phyloP scores from a whole-genome alignment of 2,329 filamentous ascomycete genomes.

The Ciborinia camelliae region DNA sequence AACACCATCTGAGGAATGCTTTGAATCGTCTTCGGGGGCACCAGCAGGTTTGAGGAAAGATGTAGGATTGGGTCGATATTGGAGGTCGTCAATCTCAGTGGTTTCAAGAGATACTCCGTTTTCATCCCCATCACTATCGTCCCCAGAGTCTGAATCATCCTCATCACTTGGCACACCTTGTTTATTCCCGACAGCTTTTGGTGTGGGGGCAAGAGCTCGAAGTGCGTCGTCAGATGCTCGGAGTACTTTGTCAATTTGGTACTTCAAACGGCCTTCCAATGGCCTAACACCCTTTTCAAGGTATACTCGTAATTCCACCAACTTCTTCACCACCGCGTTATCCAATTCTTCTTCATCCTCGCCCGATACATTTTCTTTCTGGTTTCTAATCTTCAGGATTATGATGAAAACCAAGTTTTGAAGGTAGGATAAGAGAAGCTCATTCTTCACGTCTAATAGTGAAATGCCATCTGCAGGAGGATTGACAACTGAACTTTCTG shows the following conservation, averaged over 20 bases:
- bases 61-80: conserved; percentile 59
- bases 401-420: conserved; percentile 91
- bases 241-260: conserved; percentile 93
- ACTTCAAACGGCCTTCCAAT: conserved; percentile 84
- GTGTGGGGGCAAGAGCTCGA: conserved; percentile 16
- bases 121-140: conserved; percentile 37
- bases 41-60: conserved; percentile 39
- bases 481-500: conserved; percentile 59
- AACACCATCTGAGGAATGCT: conserved; percentile 59
- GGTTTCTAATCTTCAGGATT: conserved; percentile 71
- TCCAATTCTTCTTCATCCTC: conserved; percentile 46
- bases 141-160: conserved; percentile 36
- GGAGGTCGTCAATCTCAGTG: conserved; percentile 53
- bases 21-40: conserved; percentile 31
- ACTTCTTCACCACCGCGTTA: conserved; percentile 73
- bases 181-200: conserved; percentile 10
- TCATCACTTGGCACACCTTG: conserved; percentile 23
- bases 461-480: conserved; percentile 87
- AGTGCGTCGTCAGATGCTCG: conserved; percentile 69
- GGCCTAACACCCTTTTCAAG: conserved; percentile 90
- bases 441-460: conserved; percentile 92
- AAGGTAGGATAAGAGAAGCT: conserved; percentile 92
- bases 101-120: conserved; percentile 30
- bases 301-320: conserved; percentile 89
- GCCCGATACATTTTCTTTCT: conserved; percentile 33